Conservation (phyloP, 352 stramenopile genomes). For the Globisporangium alternatum region DNA sequence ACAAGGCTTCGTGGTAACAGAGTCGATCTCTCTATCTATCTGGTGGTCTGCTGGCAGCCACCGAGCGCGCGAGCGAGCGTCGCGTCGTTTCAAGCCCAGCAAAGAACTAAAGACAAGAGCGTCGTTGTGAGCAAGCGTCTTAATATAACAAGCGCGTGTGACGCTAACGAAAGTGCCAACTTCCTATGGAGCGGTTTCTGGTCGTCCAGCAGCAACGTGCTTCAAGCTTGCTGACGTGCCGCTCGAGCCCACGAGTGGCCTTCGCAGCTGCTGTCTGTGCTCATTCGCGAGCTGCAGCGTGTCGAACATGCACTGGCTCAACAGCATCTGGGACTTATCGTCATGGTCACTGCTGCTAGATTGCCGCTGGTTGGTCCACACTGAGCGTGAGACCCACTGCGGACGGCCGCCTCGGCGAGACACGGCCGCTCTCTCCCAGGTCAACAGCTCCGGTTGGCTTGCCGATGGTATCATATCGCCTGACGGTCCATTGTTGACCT, state of each 20-base stretch:
- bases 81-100: not conserved
- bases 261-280: not conserved
- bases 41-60: not conserved
- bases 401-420: constrained; percentile 7
- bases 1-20: not conserved
- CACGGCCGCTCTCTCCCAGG: constrained; percentile 19
- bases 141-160: not conserved
- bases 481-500: not conserved
- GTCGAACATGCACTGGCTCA: constrained; percentile 25
- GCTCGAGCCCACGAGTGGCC: not conserved
- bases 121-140: not conserved
- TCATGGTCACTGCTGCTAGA: not conserved
- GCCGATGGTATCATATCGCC: not conserved
- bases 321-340: constrained; percentile 14
- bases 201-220: not conserved
- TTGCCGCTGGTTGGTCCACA: constrained; percentile 14
- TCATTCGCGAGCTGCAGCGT: constrained; percentile 13
- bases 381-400: constrained; percentile 21
- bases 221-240: not conserved
- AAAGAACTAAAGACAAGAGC: not conserved
- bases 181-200: constrained; percentile 5
- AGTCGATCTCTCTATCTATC: not conserved
- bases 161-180: too few relatives aligned
- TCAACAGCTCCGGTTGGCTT: constrained; percentile 6
- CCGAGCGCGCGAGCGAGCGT: not conserved